Evolutionary conservation across 768 basidiomycete genomes (phyloP).

Genomic region (Xerocomellus amylosporus): DNA sequence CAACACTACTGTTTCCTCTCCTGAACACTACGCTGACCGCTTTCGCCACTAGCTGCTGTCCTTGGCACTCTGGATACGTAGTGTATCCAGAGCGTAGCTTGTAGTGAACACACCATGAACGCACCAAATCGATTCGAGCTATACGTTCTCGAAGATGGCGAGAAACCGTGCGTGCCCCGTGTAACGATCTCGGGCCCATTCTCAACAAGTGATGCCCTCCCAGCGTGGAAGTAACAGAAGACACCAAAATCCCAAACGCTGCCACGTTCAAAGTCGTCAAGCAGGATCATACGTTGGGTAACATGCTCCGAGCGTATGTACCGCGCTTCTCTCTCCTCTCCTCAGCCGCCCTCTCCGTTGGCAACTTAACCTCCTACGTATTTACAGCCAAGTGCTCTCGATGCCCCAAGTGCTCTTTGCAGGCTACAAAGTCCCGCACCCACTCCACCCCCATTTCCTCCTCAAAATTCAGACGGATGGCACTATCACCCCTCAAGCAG

Average conservation of each 20-base stretch:
- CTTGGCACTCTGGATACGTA: neutral
- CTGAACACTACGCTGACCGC: conserved; percentile 8
- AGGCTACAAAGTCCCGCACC: conserved; percentile 97
- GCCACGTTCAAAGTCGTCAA: conserved; percentile 93
- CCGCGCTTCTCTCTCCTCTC: conserved; percentile 7
- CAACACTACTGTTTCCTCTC: neutral
- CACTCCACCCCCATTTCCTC: conserved; percentile 89
- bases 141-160: conserved; percentile 89
- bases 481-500: conserved; percentile 71
- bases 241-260: conserved; percentile 97
- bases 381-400: conserved; percentile 77
- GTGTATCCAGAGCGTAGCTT: neutral
- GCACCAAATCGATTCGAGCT: conserved; percentile 91
- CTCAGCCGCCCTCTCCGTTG: neutral
- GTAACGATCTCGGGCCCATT: neutral
- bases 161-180: conserved; percentile 74
- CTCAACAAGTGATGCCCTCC: conserved; percentile 3
- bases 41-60: neutral
- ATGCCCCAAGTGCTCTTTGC: conserved; percentile 91
- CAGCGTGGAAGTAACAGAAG: conserved; percentile 89
- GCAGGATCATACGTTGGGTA: conserved; percentile 95
- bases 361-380: conserved; percentile 1
- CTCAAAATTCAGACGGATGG: conserved; percentile 97
- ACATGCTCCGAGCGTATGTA: conserved; percentile 91
- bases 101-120: conserved; percentile 58